A percentile compares a stretch with the other conserved stretches of the same genome.
These are phyloP conservation scores for Boeremia lycopersici DNA, from an alignment of 2,329 filamentous ascomycete species.

Conservation along the genomic window DNA sequence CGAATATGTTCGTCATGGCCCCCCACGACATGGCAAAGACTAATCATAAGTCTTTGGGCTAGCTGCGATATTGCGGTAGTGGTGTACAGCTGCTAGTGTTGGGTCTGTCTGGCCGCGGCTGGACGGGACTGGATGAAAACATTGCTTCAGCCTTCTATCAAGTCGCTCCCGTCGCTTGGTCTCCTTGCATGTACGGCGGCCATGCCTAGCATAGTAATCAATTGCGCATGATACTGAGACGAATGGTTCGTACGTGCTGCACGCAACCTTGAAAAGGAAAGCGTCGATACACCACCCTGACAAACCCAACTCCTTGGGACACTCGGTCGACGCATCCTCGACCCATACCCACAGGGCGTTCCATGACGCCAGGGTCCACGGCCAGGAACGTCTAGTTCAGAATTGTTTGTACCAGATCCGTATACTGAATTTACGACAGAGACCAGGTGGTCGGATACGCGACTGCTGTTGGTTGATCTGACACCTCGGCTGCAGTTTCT, in stretches of 20 bases:
- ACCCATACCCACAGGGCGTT: neutral
- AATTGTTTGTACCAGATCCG: neutral
- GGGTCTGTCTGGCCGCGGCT: neutral
- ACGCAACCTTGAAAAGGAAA: neutral
- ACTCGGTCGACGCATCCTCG: conserved; percentile 3
- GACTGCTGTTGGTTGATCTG: conserved; percentile 13
- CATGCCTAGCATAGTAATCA: neutral
- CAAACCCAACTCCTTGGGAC: conserved; percentile 1
- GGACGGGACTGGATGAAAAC: too few relatives aligned
- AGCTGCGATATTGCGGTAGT: neutral
- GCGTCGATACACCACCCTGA: neutral
- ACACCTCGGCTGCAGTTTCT: neutral
- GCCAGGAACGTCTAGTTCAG: conserved; percentile 2
- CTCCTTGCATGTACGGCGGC: too few relatives aligned
- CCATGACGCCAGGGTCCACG: conserved; percentile 3
- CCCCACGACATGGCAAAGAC: neutral
- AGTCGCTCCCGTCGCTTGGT: neutral
- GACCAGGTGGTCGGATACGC: conserved; percentile 11
- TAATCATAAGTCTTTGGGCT: neutral
- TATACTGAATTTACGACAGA: neutral
- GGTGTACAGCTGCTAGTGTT: neutral
- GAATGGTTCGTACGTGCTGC: neutral
- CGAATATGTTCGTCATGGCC: neutral
- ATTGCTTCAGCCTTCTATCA: neutral
- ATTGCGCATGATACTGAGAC: neutral